Base-by-base conservation (phyloP, 441 rosid species). In the Euphorbia celastroides region DNA sequence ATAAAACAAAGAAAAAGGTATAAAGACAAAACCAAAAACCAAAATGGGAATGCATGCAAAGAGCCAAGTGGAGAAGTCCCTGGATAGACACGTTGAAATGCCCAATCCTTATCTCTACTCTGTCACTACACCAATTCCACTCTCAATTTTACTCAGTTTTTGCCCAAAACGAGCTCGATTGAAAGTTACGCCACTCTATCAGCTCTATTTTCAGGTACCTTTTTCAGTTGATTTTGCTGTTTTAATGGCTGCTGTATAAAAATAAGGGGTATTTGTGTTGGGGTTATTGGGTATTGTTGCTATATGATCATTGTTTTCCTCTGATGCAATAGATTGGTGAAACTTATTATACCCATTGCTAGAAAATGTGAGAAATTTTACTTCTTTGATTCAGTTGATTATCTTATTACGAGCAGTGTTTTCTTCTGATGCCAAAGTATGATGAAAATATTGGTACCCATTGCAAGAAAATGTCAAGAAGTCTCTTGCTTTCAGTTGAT, bases 61-160 rank as follows among this genome's bases (percentile, higher is more conserved):
- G 62, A 22, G 52, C 27, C 7, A 64, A 34, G 69, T 54, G 68
- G 69, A 12, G 8, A 52, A 17, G 13, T 30, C 1, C 2, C 26
- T 42, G 1, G 23, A 30, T 25, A 41, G 70, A 17, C 70, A 66
- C 70, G 70, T 66, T 57, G 70, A 66, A 66, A 66, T 66, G 70
- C 56, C 26, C 25, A 41, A 41, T 26, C 1, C 44, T n/a, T 64
- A 44, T 64, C 59, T 42, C 44, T 19, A 48, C 5, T 30, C 44
- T 23, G 1, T 7, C 42, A 23, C 50, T 10, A 2, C 16, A n/a
- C n/a, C n/a, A n/a, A n/a, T n/a, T n/a, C n/a, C 13, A 13, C 23
- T 17, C 16, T 48, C 22, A 48, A 34, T 34, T 34, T 4, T n/a
- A n/a, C n/a, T n/a, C 38, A 34, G 38, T 34, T 9, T 34, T 34